These are phyloP conservation scores for Orbilia quercus DNA, from an alignment of 2,329 filamentous ascomycete species.

Conservation along the genomic window DNA sequence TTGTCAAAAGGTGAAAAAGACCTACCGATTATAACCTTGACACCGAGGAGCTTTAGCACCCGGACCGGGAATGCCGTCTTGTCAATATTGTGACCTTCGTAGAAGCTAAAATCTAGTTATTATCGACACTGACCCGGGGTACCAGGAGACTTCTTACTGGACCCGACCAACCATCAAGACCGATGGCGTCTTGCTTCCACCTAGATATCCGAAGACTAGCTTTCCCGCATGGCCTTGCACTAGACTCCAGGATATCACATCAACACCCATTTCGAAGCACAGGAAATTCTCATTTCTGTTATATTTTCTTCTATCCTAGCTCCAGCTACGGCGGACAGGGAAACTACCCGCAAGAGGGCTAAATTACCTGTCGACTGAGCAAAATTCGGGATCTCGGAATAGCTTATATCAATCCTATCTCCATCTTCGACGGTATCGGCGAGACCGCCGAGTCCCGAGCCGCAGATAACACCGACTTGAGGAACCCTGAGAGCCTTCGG, in stretches of 20 bases:
- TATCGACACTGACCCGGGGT: constrained; percentile 24
- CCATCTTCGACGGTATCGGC: constrained; percentile 69
- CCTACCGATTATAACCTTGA: constrained; percentile 67
- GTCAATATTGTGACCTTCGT: constrained; percentile 74
- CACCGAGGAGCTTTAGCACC: constrained; percentile 72
- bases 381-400: constrained; percentile 72
- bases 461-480: constrained; percentile 73
- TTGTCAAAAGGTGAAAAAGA: constrained; percentile 62
- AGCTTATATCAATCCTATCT: constrained; percentile 69
- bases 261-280: constrained; percentile 4
- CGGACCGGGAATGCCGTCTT: constrained; percentile 73
- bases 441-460: constrained; percentile 73
- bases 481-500: constrained; percentile 68
- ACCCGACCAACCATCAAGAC: constrained; percentile 74
- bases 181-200: constrained; percentile 68
- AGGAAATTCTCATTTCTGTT: too few species aligned
- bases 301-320: background rate
- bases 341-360: background rate
- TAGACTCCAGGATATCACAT: constrained; percentile 54
- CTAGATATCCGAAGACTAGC: constrained; percentile 73
- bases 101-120: constrained; percentile 67
- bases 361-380: constrained; percentile 70
- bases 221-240: constrained; percentile 73
- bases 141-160: constrained; percentile 67
- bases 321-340: too few species aligned